A percentile compares a stretch with the other conserved stretches of the same genome.
Evolutionary conservation across 768 basidiomycete species (phyloP).

Genomic region (Lactarius trivialis): DNA sequence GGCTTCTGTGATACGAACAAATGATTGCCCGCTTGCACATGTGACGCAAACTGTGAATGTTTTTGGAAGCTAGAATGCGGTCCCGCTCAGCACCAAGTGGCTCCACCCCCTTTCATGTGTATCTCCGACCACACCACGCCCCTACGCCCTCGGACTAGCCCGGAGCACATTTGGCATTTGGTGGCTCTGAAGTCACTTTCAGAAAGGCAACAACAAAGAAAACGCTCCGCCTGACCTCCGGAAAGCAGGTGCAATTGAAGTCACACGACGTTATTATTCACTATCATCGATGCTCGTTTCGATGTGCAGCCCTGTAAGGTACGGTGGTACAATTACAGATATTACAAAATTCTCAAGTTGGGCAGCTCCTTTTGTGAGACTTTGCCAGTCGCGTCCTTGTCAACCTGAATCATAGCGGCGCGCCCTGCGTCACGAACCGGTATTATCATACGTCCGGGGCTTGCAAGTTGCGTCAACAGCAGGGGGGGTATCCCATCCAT

Average conservation of each 20-base stretch:
- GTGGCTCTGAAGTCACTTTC: not conserved
- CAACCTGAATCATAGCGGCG: constrained; percentile 55
- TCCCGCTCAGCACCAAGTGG: not conserved
- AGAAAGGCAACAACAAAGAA: not conserved
- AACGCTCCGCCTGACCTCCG: not conserved
- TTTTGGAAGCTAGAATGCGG: not conserved
- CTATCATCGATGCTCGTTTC: not conserved
- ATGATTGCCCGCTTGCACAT: not conserved
- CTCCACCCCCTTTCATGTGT: not conserved
- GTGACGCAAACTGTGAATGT: not conserved
- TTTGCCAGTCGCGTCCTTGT: constrained; percentile 65
- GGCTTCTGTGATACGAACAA: not conserved
- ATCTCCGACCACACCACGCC: not conserved
- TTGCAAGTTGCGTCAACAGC: constrained; percentile 70
- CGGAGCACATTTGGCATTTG: not conserved
- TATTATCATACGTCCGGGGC: constrained; percentile 80
- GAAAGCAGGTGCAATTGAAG: not conserved
- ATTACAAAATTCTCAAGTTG: constrained; percentile 26
- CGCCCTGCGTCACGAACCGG: constrained; percentile 64
- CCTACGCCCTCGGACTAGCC: not conserved
- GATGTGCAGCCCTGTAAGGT: not conserved
- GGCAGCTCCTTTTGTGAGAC: constrained; percentile 62
- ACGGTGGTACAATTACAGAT: not conserved
- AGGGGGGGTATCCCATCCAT: constrained; percentile 62
- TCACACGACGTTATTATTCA: not conserved